phyloP scores from a whole-genome alignment of 2,329 filamentous ascomycete species.

The Septoria linicola region DNA sequence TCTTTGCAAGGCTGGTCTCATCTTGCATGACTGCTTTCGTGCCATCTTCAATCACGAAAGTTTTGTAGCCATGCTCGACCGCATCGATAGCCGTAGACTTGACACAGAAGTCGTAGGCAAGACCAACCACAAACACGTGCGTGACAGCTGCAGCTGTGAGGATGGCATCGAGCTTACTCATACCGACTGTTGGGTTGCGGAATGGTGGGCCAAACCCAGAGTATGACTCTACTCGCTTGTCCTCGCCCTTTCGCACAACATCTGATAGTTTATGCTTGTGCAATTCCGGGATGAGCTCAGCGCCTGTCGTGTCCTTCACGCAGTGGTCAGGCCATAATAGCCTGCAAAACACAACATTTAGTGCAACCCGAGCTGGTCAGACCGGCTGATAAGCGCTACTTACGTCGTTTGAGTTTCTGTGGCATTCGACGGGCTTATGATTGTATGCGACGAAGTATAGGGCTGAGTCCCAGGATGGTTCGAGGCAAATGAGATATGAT shows the following conservation, averaged over 20 bases:
- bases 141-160: constrained; percentile 63
- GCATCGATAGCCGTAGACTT: constrained; percentile 78
- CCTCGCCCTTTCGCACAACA: constrained; percentile 75
- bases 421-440: constrained; percentile 68
- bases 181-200: constrained; percentile 56
- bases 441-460: constrained; percentile 63
- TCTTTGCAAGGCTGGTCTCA: constrained; percentile 55
- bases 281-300: constrained; percentile 71
- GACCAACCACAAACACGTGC: constrained; percentile 79
- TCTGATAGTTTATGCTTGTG: constrained; percentile 58
- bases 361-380: not conserved
- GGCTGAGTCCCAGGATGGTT: constrained; percentile 71
- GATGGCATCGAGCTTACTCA: constrained; percentile 59
- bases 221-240: constrained; percentile 83
- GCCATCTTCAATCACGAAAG: constrained; percentile 74
- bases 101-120: constrained; percentile 90
- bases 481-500: constrained; percentile 84
- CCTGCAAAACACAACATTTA: constrained; percentile 46
- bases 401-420: constrained; percentile 60
- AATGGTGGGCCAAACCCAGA: constrained; percentile 87
- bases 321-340: constrained; percentile 90
- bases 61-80: constrained; percentile 69
- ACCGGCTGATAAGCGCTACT: not conserved
- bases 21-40: constrained; percentile 69
- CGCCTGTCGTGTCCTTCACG: constrained; percentile 70